A percentile compares a stretch with the other conserved stretches of the same genome.
phyloP scores from a whole-genome alignment of 495 filamentous ascomycete species.

The Neurospora sp. region DNA sequence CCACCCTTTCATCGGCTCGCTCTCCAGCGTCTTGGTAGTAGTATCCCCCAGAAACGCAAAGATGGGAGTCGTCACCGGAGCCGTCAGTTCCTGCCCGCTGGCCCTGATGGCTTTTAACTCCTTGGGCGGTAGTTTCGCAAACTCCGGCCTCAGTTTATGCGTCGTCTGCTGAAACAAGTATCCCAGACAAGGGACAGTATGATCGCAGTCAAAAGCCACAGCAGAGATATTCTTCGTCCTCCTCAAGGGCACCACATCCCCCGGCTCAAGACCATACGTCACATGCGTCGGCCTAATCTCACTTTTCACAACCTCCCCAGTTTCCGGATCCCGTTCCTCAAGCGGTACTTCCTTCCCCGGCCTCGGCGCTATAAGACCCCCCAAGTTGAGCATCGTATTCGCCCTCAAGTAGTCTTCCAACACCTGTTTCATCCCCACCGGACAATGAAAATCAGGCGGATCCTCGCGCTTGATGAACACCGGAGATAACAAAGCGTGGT shows the following conservation, averaged over 20 bases:
- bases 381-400: constrained; percentile 18
- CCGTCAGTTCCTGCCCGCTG: constrained; percentile 15
- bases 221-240: constrained; percentile 17
- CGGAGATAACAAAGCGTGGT: constrained; percentile 25
- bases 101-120: constrained; percentile 17
- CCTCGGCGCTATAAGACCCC: constrained; percentile 12
- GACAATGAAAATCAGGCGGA: constrained; percentile 27
- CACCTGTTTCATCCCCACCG: constrained; percentile 17
- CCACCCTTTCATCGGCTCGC: constrained; percentile 1
- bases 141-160: constrained; percentile 17
- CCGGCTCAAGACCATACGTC: constrained; percentile 14
- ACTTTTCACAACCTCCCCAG: not conserved
- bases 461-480: constrained; percentile 22
- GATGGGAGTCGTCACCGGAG: constrained; percentile 16
- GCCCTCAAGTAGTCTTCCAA: constrained; percentile 20
- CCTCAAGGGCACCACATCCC: constrained; percentile 14
- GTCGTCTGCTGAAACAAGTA: constrained; percentile 25
- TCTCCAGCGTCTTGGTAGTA: constrained; percentile 15
- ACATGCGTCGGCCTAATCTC: constrained; percentile 12
- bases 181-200: constrained; percentile 27
- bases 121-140: constrained; percentile 1
- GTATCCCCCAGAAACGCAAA: constrained; percentile 32
- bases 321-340: not conserved
- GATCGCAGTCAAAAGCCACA: constrained; percentile 24
- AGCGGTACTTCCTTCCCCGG: not conserved